phyloP scores from a whole-genome alignment of 495 filamentous ascomycete species.

The Talaromyces stipitatus region DNA sequence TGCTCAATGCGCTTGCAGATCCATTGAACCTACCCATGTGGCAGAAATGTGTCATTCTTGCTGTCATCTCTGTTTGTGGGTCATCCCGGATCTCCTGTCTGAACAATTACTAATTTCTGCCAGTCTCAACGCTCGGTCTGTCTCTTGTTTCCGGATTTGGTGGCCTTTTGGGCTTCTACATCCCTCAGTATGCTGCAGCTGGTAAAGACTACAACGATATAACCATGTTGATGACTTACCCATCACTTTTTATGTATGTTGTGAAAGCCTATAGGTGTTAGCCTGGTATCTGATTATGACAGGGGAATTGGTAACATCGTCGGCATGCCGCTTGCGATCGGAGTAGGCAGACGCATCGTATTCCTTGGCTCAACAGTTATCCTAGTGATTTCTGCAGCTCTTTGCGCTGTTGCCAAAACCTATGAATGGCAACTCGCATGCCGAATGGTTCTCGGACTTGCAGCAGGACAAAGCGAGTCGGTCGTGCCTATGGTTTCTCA shows the following conservation, averaged over 20 bases:
- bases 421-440: constrained; percentile 22
- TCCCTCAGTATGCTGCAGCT: constrained; percentile 10
- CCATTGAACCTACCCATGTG: constrained; percentile 21
- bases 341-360: constrained; percentile 30
- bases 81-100: constrained; percentile 8
- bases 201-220: constrained; percentile 20
- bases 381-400: constrained; percentile 14
- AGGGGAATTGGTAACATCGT: constrained; percentile 33
- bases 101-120: not conserved
- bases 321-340: constrained; percentile 33
- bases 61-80: constrained; percentile 22
- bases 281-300: not conserved
- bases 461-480: constrained; percentile 26
- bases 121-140: constrained; percentile 21
- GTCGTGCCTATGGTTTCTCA: constrained; percentile 33
- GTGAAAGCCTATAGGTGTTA: not conserved
- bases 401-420: constrained; percentile 13
- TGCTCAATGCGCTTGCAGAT: constrained; percentile 10
- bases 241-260: constrained; percentile 21
- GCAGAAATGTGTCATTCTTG: constrained; percentile 18
- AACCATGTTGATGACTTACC: constrained; percentile 25
- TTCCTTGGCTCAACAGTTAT: constrained; percentile 22
- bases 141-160: constrained; percentile 23
- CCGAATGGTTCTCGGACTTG: constrained; percentile 22
- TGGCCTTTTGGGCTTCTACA: constrained; percentile 20